Evolutionary conservation across 345 rosid genomes (phyloP).

Genomic region (Arabidopsis suecica): DNA sequence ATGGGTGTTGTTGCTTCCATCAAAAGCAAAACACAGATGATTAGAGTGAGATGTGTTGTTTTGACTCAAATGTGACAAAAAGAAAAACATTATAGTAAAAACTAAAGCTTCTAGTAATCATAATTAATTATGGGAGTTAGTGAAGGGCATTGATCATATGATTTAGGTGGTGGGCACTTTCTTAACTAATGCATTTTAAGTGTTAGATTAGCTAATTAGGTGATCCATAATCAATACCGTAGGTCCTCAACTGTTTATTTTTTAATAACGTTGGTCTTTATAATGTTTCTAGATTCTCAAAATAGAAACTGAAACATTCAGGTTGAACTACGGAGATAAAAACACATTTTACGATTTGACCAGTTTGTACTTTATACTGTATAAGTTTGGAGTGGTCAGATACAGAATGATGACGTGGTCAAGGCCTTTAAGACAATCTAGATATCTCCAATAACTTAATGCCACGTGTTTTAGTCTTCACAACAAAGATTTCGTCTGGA

Average conservation of each 20-base stretch:
- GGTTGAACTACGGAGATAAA: not conserved
- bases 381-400: not conserved
- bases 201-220: slow-evolving; percentile 30
- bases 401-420: slow-evolving; percentile 17
- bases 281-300: not conserved
- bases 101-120: slow-evolving; percentile 24
- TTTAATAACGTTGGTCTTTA: not conserved
- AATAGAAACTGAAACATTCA: not conserved
- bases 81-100: not conserved
- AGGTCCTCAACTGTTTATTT: slow-evolving; percentile 7
- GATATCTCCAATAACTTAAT: not conserved
- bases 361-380: not conserved
- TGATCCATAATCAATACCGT: slow-evolving; percentile 21
- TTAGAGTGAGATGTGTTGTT: not conserved
- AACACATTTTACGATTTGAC: not conserved
- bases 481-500: slow-evolving; percentile 3
- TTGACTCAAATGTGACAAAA: slow-evolving; percentile 6
- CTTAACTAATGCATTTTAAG: not conserved
- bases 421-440: slow-evolving; percentile 24
- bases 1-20: slow-evolving; percentile 33
- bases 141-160: slow-evolving; percentile 30
- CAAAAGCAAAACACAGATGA: slow-evolving; percentile 26
- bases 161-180: slow-evolving; percentile 19
- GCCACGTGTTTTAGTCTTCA: slow-evolving; percentile 12
- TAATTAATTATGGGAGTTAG: slow-evolving; percentile 34